These are phyloP conservation scores for Eucalyptus erythrocorys DNA, from an alignment of 345 rosid genomes.

Conservation along the genomic window DNA sequence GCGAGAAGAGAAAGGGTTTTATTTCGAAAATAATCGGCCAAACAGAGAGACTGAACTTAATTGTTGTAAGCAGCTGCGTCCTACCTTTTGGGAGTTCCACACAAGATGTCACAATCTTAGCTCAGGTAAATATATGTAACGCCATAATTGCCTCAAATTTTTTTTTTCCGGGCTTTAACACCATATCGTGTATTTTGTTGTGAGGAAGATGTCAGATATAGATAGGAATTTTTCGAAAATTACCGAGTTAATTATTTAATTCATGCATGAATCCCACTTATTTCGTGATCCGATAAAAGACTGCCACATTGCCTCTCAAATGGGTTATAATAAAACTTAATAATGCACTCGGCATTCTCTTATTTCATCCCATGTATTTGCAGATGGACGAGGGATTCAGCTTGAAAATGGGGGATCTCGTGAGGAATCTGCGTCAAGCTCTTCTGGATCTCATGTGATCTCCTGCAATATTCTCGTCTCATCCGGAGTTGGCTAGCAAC, in stretches of 20 bases:
- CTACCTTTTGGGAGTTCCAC: not conserved
- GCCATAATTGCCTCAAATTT: not conserved
- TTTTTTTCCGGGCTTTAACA: not conserved
- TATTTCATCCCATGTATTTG: not conserved
- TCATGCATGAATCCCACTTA: not conserved
- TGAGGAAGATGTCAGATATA: not conserved
- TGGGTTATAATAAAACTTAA: not conserved
- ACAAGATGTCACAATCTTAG: not conserved
- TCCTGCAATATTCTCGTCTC: not conserved
- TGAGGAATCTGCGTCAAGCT: slow-evolving; percentile 30
- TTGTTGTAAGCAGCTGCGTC: not conserved
- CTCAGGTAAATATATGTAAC: not conserved
- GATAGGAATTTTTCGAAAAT: not conserved
- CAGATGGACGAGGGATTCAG: slow-evolving; percentile 48
- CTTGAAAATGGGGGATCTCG: slow-evolving; percentile 37
- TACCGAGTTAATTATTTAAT: not conserved
- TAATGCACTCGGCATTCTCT: not conserved
- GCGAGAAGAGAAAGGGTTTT: not conserved
- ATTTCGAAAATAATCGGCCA: not conserved
- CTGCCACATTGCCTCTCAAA: not conserved
- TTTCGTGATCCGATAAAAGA: not conserved
- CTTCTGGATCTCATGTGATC: slow-evolving; percentile 16
- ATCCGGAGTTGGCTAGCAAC: not conserved
- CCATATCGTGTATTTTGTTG: not conserved
- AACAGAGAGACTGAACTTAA: not conserved